Evolutionary conservation across 345 rosid genomes (phyloP), one percentile per base, ranked within the genome.

Genomic region (Eucalyptus tenuipes): DNA sequence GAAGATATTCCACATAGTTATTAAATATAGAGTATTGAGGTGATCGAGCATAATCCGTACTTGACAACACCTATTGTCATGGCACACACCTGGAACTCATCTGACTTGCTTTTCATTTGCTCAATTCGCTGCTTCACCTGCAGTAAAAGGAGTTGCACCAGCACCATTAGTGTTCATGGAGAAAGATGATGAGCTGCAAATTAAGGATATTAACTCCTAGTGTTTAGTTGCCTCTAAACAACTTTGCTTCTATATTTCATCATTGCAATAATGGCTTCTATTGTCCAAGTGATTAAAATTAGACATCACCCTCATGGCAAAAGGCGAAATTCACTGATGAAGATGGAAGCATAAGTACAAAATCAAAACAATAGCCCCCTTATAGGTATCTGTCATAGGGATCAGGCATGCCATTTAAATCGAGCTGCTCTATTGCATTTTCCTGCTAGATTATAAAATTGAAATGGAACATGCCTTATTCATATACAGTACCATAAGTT

Each of bases 31-130:
- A 24, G 3, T 13, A 25, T 37, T 33, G 10, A 17, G 25, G 80
- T 33, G 80, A 68, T 68, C 0, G 4, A 68, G 80, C 3, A 68
- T 33, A 61, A 17, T 68, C 37, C 7, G 3, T 68, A 68, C 44
- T 68, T 33, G 80, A 68, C 44, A 33, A 17, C 33, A 52, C 25
- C 47, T 18, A 50, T 85, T 0, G 40, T 48, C 20, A 7, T 10
- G 61, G 24, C 9, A 89, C 91, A 91, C 79, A 97, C 98, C 95
- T 93, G 93, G 85, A 90, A 87, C 55, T 91, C 93, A 85, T 90
- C 92, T 20, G 90, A 93, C 92, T 87, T 88, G 93, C 88, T 81
- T 91, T 93, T 93, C 90, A 79, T 52, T 49, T 89, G 93, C 61
- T 55, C 61, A 55, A 55, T 4, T 55, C 61, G 4, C 87, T 90